Evolutionary conservation across 2,329 filamentous ascomycete species (phyloP).

Genomic region (Scedosporium boydii): DNA sequence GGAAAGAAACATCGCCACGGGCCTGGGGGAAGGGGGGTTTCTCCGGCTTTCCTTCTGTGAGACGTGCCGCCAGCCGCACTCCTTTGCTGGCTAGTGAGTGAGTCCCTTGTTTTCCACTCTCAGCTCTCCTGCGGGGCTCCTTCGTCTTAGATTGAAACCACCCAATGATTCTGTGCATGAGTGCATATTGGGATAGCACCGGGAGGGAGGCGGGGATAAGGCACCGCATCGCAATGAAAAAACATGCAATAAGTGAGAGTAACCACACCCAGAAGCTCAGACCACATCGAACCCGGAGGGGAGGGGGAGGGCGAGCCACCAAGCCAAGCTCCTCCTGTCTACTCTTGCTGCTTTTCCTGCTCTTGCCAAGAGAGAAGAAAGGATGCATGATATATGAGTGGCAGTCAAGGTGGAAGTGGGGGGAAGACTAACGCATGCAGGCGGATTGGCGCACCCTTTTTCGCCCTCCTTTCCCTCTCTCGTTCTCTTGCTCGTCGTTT

Average conservation of each 20-base stretch:
- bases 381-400: neutral
- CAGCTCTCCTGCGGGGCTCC: neutral
- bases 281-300: no score
- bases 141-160: neutral
- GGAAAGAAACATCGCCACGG: no score
- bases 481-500: neutral
- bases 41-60: neutral
- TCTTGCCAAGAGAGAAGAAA: neutral
- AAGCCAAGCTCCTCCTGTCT: no score
- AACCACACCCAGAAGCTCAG: no score
- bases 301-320: no score
- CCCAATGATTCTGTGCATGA: neutral
- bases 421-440: neutral
- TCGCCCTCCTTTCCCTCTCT: neutral
- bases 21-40: no score
- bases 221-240: no score
- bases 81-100: neutral
- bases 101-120: neutral
- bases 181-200: neutral
- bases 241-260: no score
- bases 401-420: neutral
- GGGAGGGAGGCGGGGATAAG: no score
- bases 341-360: no score
- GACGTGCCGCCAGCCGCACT: neutral
- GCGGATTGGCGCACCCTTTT: neutral